These are phyloP conservation scores for Bipolaris oryzae DNA, from an alignment of 2,329 filamentous ascomycete species.

Conservation along the genomic window DNA sequence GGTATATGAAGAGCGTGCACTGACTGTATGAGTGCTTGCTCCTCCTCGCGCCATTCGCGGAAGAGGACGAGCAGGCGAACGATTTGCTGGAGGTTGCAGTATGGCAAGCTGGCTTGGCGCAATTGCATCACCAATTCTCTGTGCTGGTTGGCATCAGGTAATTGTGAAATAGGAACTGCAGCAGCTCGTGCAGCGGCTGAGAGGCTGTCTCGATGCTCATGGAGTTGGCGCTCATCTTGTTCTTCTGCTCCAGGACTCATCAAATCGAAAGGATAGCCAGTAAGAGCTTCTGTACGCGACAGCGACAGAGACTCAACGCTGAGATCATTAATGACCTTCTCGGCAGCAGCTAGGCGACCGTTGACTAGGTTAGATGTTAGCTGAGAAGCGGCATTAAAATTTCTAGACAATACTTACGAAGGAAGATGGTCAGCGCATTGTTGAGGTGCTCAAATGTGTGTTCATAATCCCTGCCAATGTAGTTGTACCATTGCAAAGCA, in stretches of 20 bases:
- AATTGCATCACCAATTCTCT: slow-evolving; percentile 27
- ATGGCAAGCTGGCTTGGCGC: slow-evolving; percentile 38
- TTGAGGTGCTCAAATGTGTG: slow-evolving; percentile 72
- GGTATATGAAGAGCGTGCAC: neutral
- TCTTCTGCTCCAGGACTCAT: slow-evolving; percentile 33
- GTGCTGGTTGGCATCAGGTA: slow-evolving; percentile 32
- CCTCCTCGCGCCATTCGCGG: slow-evolving; percentile 51
- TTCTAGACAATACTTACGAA: slow-evolving; percentile 66
- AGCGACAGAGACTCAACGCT: slow-evolving; percentile 54
- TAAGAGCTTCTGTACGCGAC: slow-evolving; percentile 51
- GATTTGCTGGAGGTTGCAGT: slow-evolving; percentile 53
- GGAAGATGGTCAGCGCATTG: slow-evolving; percentile 80
- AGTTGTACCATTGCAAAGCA: slow-evolving; percentile 82
- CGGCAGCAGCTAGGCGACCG: slow-evolving; percentile 61
- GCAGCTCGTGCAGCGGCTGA: slow-evolving; percentile 24
- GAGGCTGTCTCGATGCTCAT: slow-evolving; percentile 28
- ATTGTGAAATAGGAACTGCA: slow-evolving; percentile 25
- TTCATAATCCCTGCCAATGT: slow-evolving; percentile 65
- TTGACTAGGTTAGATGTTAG: slow-evolving; percentile 39
- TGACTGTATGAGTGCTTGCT: slow-evolving; percentile 48
- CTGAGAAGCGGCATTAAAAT: slow-evolving; percentile 12
- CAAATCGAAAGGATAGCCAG: slow-evolving; percentile 47
- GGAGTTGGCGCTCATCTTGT: slow-evolving; percentile 33
- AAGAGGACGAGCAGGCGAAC: slow-evolving; percentile 52
- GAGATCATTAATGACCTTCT: slow-evolving; percentile 59